Evolutionary conservation across 257 asterid species (phyloP).

Genomic region (Solanum tacnaense): DNA sequence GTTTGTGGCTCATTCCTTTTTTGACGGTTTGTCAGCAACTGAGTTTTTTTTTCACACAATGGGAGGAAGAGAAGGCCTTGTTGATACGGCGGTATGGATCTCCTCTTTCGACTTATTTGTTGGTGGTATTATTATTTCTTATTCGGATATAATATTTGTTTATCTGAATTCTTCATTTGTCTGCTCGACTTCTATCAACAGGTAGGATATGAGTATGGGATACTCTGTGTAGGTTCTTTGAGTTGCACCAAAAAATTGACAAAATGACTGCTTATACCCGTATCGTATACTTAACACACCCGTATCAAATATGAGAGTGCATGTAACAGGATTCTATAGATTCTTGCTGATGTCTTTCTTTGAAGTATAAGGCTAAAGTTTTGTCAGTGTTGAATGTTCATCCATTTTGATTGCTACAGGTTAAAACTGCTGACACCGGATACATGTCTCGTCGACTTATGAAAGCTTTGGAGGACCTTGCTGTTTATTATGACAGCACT

Average conservation of each 20-base stretch:
- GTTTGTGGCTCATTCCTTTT: constrained; percentile 90
- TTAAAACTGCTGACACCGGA: constrained; percentile 97
- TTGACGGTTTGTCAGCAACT: constrained; percentile 77
- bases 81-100: constrained; percentile 88
- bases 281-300: background rate
- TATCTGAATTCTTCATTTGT: background rate
- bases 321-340: background rate
- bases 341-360: background rate
- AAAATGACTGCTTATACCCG: background rate
- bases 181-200: background rate
- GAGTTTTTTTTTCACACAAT: constrained; percentile 98
- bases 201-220: background rate
- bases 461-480: constrained; percentile 86
- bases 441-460: constrained; percentile 98
- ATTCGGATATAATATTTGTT: background rate
- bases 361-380: background rate
- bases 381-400: background rate
- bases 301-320: background rate
- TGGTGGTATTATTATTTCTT: background rate
- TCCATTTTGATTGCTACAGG: constrained; percentile 36
- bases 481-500: constrained; percentile 70
- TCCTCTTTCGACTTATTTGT: background rate
- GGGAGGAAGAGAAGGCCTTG: constrained; percentile 99
- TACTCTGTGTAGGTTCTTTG: background rate
- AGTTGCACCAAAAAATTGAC: background rate